These are phyloP conservation scores for Pythium sukuiense DNA, from an alignment of 352 stramenopile species.

Conservation along the genomic window DNA sequence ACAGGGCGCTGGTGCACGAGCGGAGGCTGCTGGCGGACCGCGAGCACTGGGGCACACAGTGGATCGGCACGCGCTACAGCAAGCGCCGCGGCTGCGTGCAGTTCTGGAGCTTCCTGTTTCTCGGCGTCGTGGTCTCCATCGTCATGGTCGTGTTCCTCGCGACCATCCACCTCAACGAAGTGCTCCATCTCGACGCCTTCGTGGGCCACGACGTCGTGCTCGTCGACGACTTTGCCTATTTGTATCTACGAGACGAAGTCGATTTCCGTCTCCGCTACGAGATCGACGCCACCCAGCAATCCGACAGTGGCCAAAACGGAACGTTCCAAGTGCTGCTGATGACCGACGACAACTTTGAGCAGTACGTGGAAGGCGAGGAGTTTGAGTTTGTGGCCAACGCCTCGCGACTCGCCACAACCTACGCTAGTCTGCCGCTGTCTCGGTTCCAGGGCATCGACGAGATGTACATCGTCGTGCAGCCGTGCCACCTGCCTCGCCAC, in stretches of 20 bases:
- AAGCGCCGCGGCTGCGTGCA: slow-evolving; percentile 36
- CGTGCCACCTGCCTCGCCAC: slow-evolving; percentile 33
- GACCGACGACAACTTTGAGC: slow-evolving; percentile 50
- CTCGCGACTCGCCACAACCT: slow-evolving; percentile 45
- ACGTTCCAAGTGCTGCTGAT: slow-evolving; percentile 57
- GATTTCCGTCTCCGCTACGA: slow-evolving; percentile 60
- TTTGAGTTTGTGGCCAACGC: slow-evolving; percentile 42
- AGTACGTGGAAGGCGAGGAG: slow-evolving; percentile 44
- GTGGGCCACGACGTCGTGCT: slow-evolving; percentile 48
- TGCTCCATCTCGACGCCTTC: slow-evolving; percentile 69
- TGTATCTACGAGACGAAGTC: slow-evolving; percentile 66
- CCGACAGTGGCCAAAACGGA: slow-evolving; percentile 17
- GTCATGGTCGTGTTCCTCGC: slow-evolving; percentile 36
- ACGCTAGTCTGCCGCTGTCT: slow-evolving; percentile 44
- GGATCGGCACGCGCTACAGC: slow-evolving; percentile 48
- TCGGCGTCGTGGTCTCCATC: slow-evolving; percentile 39
- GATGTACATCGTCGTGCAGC: slow-evolving; percentile 66
- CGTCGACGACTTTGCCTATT: slow-evolving; percentile 51
- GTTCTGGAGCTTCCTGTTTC: slow-evolving; percentile 35
- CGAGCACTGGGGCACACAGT: slow-evolving; percentile 46
- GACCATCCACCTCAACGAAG: slow-evolving; percentile 45
- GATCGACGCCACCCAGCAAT: slow-evolving; percentile 13
- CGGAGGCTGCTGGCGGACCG: slow-evolving; percentile 34
- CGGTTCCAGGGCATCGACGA: slow-evolving; percentile 52
- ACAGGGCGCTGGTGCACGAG: slow-evolving; percentile 40